A percentile compares a stretch with the other conserved stretches of the same genome.
phyloP scores from a whole-genome alignment of 192 early-diverging fungal genomes.

The Rhizophlyctis rosea region DNA sequence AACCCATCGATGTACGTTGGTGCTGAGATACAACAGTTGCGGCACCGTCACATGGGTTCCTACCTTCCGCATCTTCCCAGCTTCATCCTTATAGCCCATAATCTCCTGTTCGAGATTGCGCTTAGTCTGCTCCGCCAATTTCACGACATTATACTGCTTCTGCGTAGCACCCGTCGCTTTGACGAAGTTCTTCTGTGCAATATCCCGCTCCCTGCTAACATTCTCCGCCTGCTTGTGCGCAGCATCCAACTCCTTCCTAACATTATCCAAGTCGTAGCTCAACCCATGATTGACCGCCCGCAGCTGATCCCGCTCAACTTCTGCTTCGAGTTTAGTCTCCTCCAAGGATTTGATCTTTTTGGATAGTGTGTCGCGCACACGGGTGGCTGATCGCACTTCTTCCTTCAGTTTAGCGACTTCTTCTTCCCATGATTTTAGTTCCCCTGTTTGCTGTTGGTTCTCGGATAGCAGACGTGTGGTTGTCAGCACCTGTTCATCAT shows the following conservation, averaged over 20 bases:
- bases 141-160: slow-evolving; percentile 52
- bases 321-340: slow-evolving; percentile 48
- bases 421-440: slow-evolving; percentile 49
- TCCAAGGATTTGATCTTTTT: slow-evolving; percentile 49
- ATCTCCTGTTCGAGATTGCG: slow-evolving; percentile 62
- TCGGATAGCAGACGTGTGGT: slow-evolving; percentile 37
- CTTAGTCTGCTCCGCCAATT: slow-evolving; percentile 58
- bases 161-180: slow-evolving; percentile 50
- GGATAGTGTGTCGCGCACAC: slow-evolving; percentile 39
- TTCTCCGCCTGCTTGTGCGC: slow-evolving; percentile 42
- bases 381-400: slow-evolving; percentile 31
- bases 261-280: slow-evolving; percentile 42
- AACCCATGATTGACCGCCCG: slow-evolving; percentile 38
- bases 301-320: slow-evolving; percentile 49
- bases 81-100: slow-evolving; percentile 56
- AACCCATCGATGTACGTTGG: no score
- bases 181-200: slow-evolving; percentile 58
- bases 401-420: slow-evolving; percentile 44
- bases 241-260: slow-evolving; percentile 36
- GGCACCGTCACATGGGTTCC: no score
- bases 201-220: slow-evolving; percentile 51
- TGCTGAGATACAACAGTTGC: no score
- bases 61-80: slow-evolving; percentile 59
- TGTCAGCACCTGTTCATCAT: slow-evolving; percentile 44
- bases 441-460: slow-evolving; percentile 41